Conservation (phyloP, 208 protist genomes). For the Acanthamoeba sp. region DNA sequence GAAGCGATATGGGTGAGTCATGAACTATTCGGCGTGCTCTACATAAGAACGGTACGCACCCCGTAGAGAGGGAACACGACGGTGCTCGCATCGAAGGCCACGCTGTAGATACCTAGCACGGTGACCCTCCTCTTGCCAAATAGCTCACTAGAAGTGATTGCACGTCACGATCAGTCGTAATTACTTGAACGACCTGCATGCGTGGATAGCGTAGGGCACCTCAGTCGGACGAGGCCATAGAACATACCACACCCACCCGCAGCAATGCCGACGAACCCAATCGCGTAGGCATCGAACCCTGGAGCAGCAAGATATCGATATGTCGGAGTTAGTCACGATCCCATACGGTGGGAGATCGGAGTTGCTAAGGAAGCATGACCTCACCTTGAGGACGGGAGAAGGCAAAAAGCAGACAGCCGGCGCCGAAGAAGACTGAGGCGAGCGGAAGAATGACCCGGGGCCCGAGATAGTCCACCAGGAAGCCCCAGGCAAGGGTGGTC, state of each 20-base stretch:
- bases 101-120: background rate
- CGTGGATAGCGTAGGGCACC: background rate
- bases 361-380: background rate
- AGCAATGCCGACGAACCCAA: background rate
- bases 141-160: background rate
- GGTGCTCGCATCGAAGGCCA: conserved; percentile 7
- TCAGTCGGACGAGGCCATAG: background rate
- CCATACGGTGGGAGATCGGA: background rate
- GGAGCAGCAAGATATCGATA: background rate
- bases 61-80: background rate
- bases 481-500: background rate
- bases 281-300: background rate
- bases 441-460: background rate
- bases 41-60: background rate
- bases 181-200: background rate
- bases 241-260: conserved; percentile 4
- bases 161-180: background rate
- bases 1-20: background rate
- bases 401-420: background rate
- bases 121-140: background rate
- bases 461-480: background rate
- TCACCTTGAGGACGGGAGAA: background rate
- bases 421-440: background rate
- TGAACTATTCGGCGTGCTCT: background rate
- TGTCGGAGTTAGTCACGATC: background rate